Evolutionary conservation across 1,284 basidiomycete species (phyloP).

Genomic region (Hypsizygus ulmarius): DNA sequence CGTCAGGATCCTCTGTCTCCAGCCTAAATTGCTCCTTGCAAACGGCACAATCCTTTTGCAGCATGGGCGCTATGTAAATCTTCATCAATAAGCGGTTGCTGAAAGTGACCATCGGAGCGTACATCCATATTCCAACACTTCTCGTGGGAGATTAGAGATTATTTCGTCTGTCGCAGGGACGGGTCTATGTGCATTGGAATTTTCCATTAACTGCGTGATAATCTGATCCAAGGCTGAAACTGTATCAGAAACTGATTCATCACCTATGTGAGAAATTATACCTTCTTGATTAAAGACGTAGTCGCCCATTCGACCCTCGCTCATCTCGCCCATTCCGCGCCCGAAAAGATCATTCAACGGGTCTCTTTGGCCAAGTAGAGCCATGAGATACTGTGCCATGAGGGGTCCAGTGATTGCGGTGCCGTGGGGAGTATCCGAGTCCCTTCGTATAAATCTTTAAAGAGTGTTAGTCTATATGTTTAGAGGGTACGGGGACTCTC

Average conservation of each 20-base stretch:
- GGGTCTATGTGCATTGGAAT: slow-evolving; percentile 61
- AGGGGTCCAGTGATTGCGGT: slow-evolving; percentile 53
- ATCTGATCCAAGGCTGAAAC: slow-evolving; percentile 70
- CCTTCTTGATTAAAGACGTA: slow-evolving; percentile 85
- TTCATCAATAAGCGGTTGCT: slow-evolving; percentile 4
- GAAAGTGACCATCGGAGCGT: slow-evolving; percentile 26
- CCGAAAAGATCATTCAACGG: slow-evolving; percentile 41
- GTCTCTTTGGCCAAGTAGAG: slow-evolving; percentile 52
- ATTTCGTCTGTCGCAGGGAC: slow-evolving; percentile 75
- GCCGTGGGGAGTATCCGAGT: slow-evolving; percentile 21
- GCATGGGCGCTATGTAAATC: slow-evolving; percentile 41
- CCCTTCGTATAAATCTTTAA: slow-evolving; percentile 37
- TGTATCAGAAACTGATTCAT: slow-evolving; percentile 9
- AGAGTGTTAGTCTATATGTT: slow-evolving; percentile 13
- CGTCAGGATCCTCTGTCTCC: slow-evolving; percentile 65
- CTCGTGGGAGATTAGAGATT: slow-evolving; percentile 57
- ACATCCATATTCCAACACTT: slow-evolving; percentile 63
- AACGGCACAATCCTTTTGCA: slow-evolving; percentile 73
- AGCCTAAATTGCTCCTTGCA: slow-evolving; percentile 77
- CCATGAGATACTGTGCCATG: slow-evolving; percentile 70
- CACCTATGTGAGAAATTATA: slow-evolving; percentile 22
- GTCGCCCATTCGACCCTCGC: slow-evolving; percentile 66
- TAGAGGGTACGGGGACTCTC: slow-evolving; percentile 20
- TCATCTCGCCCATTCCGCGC: slow-evolving; percentile 33
- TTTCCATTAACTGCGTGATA: slow-evolving; percentile 75